Evolutionary conservation across 2,329 filamentous ascomycete species (phyloP).

Genomic region (Scleromitrula shiraiana): DNA sequence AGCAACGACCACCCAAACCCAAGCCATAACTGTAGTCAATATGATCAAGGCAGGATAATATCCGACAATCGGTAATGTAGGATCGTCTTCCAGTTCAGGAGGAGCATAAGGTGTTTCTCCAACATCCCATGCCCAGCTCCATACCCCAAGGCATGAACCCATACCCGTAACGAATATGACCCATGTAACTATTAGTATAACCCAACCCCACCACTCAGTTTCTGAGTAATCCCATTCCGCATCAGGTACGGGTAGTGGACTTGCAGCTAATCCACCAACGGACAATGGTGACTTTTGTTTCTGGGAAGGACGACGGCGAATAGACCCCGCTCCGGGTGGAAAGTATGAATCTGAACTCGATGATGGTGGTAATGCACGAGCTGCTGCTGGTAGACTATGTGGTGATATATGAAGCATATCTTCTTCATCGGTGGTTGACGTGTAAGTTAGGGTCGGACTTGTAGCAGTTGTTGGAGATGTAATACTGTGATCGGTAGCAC

Average conservation of each 20-base stretch:
- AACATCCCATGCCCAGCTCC: constrained; percentile 99
- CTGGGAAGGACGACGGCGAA: constrained; percentile 26
- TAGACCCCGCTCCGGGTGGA: constrained; percentile 33
- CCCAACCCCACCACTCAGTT: constrained; percentile 98
- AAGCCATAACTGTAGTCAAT: constrained; percentile 89
- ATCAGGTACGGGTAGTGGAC: constrained; percentile 39
- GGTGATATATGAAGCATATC: constrained; percentile 59
- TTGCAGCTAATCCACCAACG: constrained; percentile 43
- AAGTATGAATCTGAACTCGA: constrained; percentile 60
- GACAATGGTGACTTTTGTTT: constrained; percentile 51
- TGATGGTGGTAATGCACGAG: constrained; percentile 35
- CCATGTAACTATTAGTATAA: constrained; percentile 86
- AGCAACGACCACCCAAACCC: constrained; percentile 96
- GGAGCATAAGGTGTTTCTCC: constrained; percentile 93
- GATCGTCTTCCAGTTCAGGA: constrained; percentile 90
- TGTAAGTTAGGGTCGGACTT: constrained; percentile 51
- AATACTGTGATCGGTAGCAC: constrained; percentile 21
- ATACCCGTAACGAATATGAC: constrained; percentile 93
- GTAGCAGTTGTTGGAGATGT: constrained; percentile 33
- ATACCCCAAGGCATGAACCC: constrained; percentile 89
- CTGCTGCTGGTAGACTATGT: constrained; percentile 37
- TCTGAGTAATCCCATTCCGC: constrained; percentile 82
- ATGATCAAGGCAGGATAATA: constrained; percentile 96
- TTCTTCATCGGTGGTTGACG: constrained; percentile 78
- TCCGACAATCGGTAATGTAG: constrained; percentile 87